Percentiles rank a stretch among this genome's conserved stretches.
These are phyloP conservation scores for Nothopassalora personata DNA, from an alignment of 2,329 filamentous ascomycete species.

Conservation along the genomic window DNA sequence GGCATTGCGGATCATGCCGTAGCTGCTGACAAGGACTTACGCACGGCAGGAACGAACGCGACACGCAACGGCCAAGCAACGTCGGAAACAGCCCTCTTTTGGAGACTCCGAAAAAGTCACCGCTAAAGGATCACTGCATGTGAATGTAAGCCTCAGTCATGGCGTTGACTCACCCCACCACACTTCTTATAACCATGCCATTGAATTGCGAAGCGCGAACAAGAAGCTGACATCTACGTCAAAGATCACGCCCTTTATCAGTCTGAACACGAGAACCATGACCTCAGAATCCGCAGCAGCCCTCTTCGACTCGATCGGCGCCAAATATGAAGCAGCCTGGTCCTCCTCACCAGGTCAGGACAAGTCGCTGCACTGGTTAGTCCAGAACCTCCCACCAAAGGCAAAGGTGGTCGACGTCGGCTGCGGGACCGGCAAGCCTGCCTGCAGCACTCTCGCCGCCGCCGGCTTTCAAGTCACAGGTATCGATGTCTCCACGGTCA, in stretches of 20 bases:
- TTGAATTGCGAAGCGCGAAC: not conserved
- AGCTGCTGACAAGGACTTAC: not conserved
- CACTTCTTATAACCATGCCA: not conserved
- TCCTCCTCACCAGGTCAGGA: not conserved
- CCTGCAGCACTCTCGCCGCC: constrained; percentile 25
- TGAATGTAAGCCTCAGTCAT: not conserved
- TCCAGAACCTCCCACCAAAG: constrained; percentile 12
- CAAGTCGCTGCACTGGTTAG: constrained; percentile 3
- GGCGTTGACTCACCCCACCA: not conserved
- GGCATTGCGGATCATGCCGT: not conserved
- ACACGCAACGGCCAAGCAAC: no score
- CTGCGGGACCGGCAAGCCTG: constrained; percentile 32
- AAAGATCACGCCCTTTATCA: not conserved
- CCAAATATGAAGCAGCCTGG: not conserved
- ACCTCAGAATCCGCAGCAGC: not conserved
- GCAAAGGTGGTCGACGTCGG: constrained; percentile 30
- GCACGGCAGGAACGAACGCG: not conserved
- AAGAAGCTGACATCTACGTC: not conserved
- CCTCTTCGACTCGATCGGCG: not conserved
- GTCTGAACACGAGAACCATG: not conserved
- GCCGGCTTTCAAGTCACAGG: constrained; percentile 28
- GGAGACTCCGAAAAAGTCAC: not conserved
- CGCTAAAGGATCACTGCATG: not conserved
- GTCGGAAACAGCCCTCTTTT: not conserved
- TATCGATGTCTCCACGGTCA: constrained; percentile 30